Conservation (phyloP, 2,329 filamentous ascomycete genomes). For the Neofusicoccum ribis region DNA sequence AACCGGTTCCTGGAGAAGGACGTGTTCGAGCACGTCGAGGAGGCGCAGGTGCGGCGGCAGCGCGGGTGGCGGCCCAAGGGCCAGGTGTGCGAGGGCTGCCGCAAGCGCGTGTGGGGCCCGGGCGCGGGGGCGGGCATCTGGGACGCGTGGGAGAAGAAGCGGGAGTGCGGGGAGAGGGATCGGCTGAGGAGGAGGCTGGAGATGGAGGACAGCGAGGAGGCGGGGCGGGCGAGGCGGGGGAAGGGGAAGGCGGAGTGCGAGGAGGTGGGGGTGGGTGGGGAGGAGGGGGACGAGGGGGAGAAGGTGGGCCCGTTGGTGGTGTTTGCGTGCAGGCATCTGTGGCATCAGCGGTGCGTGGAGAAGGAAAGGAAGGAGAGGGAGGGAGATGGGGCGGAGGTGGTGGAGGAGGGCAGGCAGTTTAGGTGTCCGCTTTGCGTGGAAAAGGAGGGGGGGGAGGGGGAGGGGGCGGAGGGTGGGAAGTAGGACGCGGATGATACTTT, state of each 20-base stretch:
- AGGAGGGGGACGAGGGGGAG: slow-evolving; percentile 46
- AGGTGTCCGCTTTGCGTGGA: slow-evolving; percentile 13
- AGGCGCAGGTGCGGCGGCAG: slow-evolving; percentile 72
- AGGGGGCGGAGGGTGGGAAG: not conserved
- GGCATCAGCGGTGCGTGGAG: slow-evolving; percentile 38
- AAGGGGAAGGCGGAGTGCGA: slow-evolving; percentile 49
- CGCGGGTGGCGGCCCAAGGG: slow-evolving; percentile 86
- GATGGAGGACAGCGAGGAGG: slow-evolving; percentile 36
- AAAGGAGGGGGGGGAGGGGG: not conserved
- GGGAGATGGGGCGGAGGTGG: not conserved
- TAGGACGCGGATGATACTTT: not conserved
- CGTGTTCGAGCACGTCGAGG: slow-evolving; percentile 78
- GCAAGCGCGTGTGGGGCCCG: slow-evolving; percentile 81
- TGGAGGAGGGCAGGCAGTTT: not conserved
- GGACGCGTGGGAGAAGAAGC: slow-evolving; percentile 73
- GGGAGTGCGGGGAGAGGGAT: slow-evolving; percentile 45
- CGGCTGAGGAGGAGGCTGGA: slow-evolving; percentile 43
- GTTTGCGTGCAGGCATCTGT: slow-evolving; percentile 44
- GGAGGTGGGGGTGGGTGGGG: slow-evolving; percentile 31
- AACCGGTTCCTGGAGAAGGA: slow-evolving; percentile 86
- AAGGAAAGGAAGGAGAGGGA: not conserved
- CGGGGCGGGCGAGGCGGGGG: slow-evolving; percentile 48
- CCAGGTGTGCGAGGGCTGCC: slow-evolving; percentile 85
- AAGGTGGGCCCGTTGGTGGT: slow-evolving; percentile 31
- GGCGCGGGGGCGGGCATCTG: slow-evolving; percentile 75